These are phyloP conservation scores for Alternaria sp. DNA, from an alignment of 2,329 filamentous ascomycete genomes.

Conservation along the genomic window DNA sequence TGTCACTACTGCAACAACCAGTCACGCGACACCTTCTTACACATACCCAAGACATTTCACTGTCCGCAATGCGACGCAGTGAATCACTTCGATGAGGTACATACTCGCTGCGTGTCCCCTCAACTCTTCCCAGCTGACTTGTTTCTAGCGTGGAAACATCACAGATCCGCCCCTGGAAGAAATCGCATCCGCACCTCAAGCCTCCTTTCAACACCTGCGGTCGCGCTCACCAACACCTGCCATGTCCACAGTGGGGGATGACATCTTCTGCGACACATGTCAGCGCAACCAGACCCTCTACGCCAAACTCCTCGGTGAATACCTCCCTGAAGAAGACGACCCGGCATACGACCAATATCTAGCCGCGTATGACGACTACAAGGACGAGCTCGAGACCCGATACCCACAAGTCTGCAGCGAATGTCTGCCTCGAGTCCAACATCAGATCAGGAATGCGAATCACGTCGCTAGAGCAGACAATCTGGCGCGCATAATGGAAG, in stretches of 20 bases:
- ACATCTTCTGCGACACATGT: constrained; percentile 77
- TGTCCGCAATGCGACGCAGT: constrained; percentile 77
- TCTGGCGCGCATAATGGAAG: constrained; percentile 76
- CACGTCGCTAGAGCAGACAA: constrained; percentile 88
- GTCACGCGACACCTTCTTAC: constrained; percentile 32
- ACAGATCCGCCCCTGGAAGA: constrained; percentile 78
- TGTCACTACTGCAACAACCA: constrained; percentile 47
- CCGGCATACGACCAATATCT: constrained; percentile 75
- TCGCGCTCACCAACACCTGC: constrained; percentile 39
- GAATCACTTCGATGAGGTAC: constrained; percentile 88
- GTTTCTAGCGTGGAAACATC: constrained; percentile 80
- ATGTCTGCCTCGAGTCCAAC: constrained; percentile 78
- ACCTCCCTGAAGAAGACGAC: constrained; percentile 72
- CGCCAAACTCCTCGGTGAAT: constrained; percentile 78
- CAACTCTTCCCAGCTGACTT: constrained; percentile 23
- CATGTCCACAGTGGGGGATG: constrained; percentile 39
- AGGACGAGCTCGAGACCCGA: constrained; percentile 75
- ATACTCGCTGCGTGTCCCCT: constrained; percentile 7
- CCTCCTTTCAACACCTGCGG: constrained; percentile 32
- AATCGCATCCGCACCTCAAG: constrained; percentile 32
- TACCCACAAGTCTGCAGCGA: constrained; percentile 89
- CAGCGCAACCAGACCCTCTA: constrained; percentile 88
- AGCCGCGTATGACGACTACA: constrained; percentile 73
- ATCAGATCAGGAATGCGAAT: constrained; percentile 72
- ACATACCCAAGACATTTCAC: constrained; percentile 34